Base-by-base conservation (phyloP, 2,329 filamentous ascomycete genomes). In the Periconia macrospinosa region DNA sequence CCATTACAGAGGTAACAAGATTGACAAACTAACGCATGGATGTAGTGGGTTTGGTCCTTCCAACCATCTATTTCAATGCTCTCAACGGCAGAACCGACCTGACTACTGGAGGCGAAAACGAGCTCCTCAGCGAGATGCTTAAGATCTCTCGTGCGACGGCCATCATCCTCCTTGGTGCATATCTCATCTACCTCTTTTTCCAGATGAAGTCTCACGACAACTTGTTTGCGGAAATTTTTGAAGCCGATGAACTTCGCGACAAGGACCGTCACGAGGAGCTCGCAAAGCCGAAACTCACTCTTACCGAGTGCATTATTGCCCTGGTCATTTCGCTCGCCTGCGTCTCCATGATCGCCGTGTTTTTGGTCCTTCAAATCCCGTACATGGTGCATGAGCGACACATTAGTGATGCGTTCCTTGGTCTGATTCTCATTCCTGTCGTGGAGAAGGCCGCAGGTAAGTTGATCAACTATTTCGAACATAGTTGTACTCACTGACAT, bases 121-220 rank as follows among this genome's bases (percentile, higher is more conserved):
- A 81, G 48, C 86, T 92, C 30, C 60, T 75, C 0, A 57, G 71
- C 41, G 83, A 81, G 55, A 83, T 85, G 0, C 76, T 88, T 42
- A 80, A 81, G 53, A 87, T 93, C 60, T 91, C 88, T 27, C 86
- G 88, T 47, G 83, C 86, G 49, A 86, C 89, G 1, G 81, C 90
- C 1, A 77, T 92, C 45, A 83, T 92, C 40, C 82, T 92, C 5
- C 78, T 93, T 2, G 71, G 89, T 9, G 83, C 88, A 23, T 93
- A 91, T 65, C 62, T 72, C 10, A 63, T 73, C 45, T 83, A 79
- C 54, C 73, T 91, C 44, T 85, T 81, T 63, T 94, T 91, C 76
- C 90, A 93, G 66, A 83, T 87, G n/a, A 83, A 83, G 47, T 89
- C 87, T 1, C 89, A 93, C 70, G 87, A 93, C 67, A 83, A 86